These are phyloP conservation scores for Aspergillus nomiae DNA, from an alignment of 2,329 filamentous ascomycete species.

Conservation along the genomic window DNA sequence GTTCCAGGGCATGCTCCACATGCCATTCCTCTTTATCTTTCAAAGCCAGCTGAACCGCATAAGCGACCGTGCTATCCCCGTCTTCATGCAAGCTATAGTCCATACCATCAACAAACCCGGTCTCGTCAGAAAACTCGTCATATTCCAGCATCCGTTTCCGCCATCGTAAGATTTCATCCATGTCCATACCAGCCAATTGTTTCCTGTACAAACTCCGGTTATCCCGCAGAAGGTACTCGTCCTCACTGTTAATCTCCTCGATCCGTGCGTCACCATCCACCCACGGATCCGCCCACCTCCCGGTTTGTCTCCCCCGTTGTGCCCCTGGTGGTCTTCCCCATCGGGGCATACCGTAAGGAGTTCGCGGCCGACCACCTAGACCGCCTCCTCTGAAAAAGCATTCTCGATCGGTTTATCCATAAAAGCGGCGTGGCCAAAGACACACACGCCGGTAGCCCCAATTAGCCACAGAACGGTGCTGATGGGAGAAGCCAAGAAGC, in stretches of 20 bases:
- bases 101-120: constrained; percentile 48
- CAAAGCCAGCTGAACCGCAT: constrained; percentile 56
- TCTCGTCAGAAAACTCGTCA: constrained; percentile 53
- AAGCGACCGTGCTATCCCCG: constrained; percentile 45
- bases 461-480: constrained; percentile 90
- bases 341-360: constrained; percentile 87
- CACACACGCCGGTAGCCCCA: constrained; percentile 89
- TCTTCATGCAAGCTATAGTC: constrained; percentile 57
- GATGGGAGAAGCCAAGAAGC: constrained; percentile 82
- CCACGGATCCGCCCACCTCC: constrained; percentile 56
- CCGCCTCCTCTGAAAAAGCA: constrained; percentile 99
- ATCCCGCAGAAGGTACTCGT: constrained; percentile 36
- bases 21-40: constrained; percentile 72
- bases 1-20: constrained; percentile 75
- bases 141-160: constrained; percentile 40
- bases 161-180: constrained; percentile 35
- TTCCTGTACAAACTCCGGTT: constrained; percentile 25
- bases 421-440: constrained; percentile 90
- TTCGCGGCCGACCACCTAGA: constrained; percentile 99
- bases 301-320: constrained; percentile 65
- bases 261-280: constrained; percentile 47
- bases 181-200: constrained; percentile 36
- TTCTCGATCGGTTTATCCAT: constrained; percentile 99
- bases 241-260: constrained; percentile 42
- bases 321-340: constrained; percentile 99